Base-by-base conservation (phyloP, 2,329 filamentous ascomycete genomes). In the Nemania sp. region DNA sequence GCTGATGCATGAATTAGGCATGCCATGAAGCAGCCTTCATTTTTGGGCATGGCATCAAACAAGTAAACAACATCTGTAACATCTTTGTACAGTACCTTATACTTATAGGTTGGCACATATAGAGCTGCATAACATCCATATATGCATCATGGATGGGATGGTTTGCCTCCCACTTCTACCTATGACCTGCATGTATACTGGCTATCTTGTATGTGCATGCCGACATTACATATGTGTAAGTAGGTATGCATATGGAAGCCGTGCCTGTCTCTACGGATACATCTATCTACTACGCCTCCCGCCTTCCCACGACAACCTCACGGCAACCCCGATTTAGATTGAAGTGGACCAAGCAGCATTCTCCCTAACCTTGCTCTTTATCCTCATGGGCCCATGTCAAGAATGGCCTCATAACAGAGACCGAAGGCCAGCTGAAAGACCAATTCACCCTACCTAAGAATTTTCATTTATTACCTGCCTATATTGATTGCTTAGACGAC, bases 401-500 rank as follows among this genome's bases (percentile, higher is more conserved):
- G 11, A 21, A 32, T 47, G 29, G 21, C 20, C 37, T 58, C 46
- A 53, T 29, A 17, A n/a, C 15, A 12, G 17, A 21, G 18, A n/a
- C n/a, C n/a, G n/a, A 25, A 32, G 35, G 18, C n/a, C 5, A 35
- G 13, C 32, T 55, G 42, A 47, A 56, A 55, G 54, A 57, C 54
- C 45, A 49, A 35, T 47, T 9, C 11, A 40, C 21, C 39, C 15
- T 32, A 43, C 49, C 60, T 56, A 57, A 59, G 18, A 56, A 55
- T 48, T 56, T 39, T 7, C 34, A 59, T 57, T 18, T 21, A 25
- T 46, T 59, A 63, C 10, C 46, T 52, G 47, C 40, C 46, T 63
- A 49, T 63, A 49, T 47, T 37, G 13, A 42, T 34, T 54, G 29
- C 37, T 39, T 34, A 35, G 21, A 35, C 13, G 20, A 52, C 17